Base-by-base conservation (phyloP, 305 asterid species). In the Rubia tinctorum region DNA sequence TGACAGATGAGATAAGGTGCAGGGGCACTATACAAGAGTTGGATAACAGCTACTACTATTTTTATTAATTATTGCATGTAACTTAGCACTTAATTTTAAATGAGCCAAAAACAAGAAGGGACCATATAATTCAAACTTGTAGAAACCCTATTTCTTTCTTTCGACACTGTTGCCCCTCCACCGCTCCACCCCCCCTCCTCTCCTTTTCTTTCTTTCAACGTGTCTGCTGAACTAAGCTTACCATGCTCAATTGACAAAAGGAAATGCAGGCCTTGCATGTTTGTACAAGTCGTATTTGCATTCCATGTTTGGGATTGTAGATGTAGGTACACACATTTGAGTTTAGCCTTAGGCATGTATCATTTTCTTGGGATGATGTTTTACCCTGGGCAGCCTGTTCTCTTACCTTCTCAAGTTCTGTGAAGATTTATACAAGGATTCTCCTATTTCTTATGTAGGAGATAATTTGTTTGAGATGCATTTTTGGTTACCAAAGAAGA, bases 381-480 rank as follows among this genome's bases (percentile, higher is more conserved):
- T 45, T 68, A 13, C 25, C 10, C 39, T 34, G 7, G 60, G 61
- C 22, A 22, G 59, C 60, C 11, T 68, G 11, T 45, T 23, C 22
- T 23, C 22, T 45, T 68, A 68, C 62, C 22, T 68, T 39, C 43
- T 15, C 44, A 68, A 25, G 72, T 23, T 6, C 17, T 27, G 44
- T 8, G 14, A 25, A 15, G 53, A 13, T 8, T 25, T 13, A 7
- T 47, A 15, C 17, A 8, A 22, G 44, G n/a, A 25, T 69, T 49
- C 51, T 34, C 49, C n/a, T 5, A 18, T 7, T 18, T 3, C 18
- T 51, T 27, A 7, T 14, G 8, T 34, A 13, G 53, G 42, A 45
- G 17, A 49, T 30, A 69, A 69, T 69, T 69, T 51, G 30, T n/a
- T 7, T 27, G 73, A 37, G 37, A 51, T 23, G 8, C 47, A 69